Conservation (phyloP, 1,139 yeast genomes). For the Pichia terricola region DNA sequence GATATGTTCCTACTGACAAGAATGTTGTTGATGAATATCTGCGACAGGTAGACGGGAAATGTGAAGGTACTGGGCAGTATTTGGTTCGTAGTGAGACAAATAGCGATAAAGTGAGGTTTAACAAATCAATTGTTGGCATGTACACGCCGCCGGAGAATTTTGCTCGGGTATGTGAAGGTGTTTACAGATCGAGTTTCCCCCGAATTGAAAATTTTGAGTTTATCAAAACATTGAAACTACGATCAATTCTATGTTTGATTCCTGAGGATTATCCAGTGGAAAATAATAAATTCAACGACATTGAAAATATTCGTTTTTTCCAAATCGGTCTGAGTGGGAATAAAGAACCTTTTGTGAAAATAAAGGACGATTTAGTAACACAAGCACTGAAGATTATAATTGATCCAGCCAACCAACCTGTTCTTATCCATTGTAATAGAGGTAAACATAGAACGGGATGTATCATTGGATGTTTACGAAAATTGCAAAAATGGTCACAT, state of each 20-base stretch:
- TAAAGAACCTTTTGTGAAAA: slow-evolving; percentile 86
- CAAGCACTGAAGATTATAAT: slow-evolving; percentile 74
- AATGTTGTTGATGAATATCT: slow-evolving; percentile 14
- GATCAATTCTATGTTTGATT: slow-evolving; percentile 71
- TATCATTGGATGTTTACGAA: slow-evolving; percentile 80
- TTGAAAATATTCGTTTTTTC: slow-evolving; percentile 56
- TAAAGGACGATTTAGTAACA: slow-evolving; percentile 68
- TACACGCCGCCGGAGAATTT: slow-evolving; percentile 82
- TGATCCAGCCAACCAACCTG: slow-evolving; percentile 81
- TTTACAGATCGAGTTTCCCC: slow-evolving; percentile 87
- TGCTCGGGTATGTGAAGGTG: slow-evolving; percentile 68
- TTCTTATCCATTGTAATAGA: slow-evolving; percentile 86
- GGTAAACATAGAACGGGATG: slow-evolving; percentile 98
- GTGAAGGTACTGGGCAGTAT: slow-evolving; percentile 1
- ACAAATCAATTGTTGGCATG: slow-evolving; percentile 8
- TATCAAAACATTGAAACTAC: slow-evolving; percentile 47
- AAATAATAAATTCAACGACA: slow-evolving; percentile 52
- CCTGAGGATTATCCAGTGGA: slow-evolving; percentile 88
- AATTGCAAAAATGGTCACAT: slow-evolving; percentile 85
- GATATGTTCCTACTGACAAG: slow-evolving; percentile 21
- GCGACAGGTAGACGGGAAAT: slow-evolving; percentile 1
- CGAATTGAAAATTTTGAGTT: slow-evolving; percentile 72
- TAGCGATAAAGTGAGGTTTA: slow-evolving; percentile 8
- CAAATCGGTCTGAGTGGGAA: slow-evolving; percentile 94
- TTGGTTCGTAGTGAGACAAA: slow-evolving; percentile 1